Evolutionary conservation across 2,329 filamentous ascomycete species (phyloP).

Genomic region (Neofusicoccum cordaticola): DNA sequence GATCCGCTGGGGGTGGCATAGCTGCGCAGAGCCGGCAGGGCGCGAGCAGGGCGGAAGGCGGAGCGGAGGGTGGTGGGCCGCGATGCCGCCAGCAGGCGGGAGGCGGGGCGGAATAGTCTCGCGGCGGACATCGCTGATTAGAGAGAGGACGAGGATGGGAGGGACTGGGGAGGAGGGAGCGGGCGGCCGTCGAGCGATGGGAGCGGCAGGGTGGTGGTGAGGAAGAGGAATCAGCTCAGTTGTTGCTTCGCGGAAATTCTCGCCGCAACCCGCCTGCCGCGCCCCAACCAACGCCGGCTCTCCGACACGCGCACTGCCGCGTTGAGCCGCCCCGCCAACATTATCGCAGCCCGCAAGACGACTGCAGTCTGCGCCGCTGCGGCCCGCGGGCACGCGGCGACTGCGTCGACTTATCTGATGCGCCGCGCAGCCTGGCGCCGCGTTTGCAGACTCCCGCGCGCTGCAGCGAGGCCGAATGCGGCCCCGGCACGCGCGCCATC

Average conservation of each 20-base stretch:
- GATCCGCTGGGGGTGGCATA: conserved; percentile 60
- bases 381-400: not conserved
- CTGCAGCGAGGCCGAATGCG: not conserved
- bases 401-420: not conserved
- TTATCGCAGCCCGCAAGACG: not conserved
- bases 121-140: conserved; percentile 52
- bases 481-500: not conserved
- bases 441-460: not conserved
- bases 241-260: conserved; percentile 16
- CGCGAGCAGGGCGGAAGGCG: conserved; percentile 50
- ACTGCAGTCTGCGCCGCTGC: not conserved
- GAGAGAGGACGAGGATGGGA: not conserved
- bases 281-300: conserved; percentile 10
- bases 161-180: conserved; percentile 2
- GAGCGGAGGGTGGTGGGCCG: conserved; percentile 52
- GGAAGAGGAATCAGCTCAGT: conserved; percentile 12
- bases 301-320: conserved; percentile 3
- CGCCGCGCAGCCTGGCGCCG: not conserved
- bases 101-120: conserved; percentile 63
- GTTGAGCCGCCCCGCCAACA: conserved; percentile 13
- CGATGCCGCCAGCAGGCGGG: conserved; percentile 59
- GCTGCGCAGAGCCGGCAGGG: conserved; percentile 49
- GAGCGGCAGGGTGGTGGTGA: conserved; percentile 8
- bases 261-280: not conserved
- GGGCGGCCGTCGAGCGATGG: conserved; percentile 3